Conservation (phyloP, 495 filamentous ascomycete genomes). For the Neurospora sp. region DNA sequence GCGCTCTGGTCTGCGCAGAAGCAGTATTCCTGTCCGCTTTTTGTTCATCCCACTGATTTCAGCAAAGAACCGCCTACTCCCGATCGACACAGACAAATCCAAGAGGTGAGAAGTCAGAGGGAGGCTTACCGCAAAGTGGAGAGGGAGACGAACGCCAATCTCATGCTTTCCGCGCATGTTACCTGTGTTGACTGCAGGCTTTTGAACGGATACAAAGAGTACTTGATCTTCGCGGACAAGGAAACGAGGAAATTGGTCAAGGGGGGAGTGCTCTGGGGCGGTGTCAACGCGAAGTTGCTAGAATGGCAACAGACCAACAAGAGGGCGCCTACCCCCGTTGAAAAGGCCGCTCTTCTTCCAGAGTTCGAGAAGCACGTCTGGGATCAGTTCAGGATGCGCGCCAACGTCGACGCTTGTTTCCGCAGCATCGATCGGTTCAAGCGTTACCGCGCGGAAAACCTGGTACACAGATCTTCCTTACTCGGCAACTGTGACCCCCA, state of each 20-base stretch:
- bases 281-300: not conserved
- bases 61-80: not conserved
- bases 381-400: not conserved
- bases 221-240: not conserved
- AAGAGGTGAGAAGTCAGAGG: not conserved
- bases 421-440: not conserved
- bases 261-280: not conserved
- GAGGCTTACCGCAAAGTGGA: not conserved
- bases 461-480: not conserved
- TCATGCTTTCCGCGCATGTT: not conserved
- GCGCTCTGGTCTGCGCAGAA: not conserved
- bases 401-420: not conserved
- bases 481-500: not conserved
- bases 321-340: not conserved
- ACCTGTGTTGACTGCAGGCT: not conserved
- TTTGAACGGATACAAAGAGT: not conserved
- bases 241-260: not conserved
- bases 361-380: not conserved
- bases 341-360: not conserved
- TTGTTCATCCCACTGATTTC: not conserved
- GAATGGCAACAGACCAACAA: not conserved
- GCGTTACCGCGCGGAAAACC: not conserved
- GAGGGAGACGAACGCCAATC: accelerated
- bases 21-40: not conserved
- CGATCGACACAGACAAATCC: not conserved